These are phyloP conservation scores for Dictyostelium firmibasis DNA, from an alignment of 78 protist genomes.

Conservation along the genomic window DNA sequence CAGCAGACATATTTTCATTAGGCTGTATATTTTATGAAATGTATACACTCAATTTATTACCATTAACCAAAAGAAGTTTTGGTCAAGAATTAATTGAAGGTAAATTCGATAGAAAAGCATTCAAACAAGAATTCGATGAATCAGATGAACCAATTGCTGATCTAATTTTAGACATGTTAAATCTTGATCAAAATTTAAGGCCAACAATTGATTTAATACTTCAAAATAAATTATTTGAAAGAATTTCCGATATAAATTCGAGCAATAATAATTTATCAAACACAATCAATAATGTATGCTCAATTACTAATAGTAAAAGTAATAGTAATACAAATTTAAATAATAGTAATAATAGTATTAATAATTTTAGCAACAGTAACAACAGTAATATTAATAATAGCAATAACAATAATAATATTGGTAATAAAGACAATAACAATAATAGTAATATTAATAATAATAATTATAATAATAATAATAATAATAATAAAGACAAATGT, in stretches of 20 bases:
- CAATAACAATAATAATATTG: too few relatives aligned
- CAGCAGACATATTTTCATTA: slow-evolving; percentile 58
- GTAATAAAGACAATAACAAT: not conserved
- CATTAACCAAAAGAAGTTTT: slow-evolving; percentile 39
- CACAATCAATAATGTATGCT: not conserved
- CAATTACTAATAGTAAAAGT: not conserved
- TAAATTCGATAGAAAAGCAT: slow-evolving; percentile 8
- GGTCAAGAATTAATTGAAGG: slow-evolving; percentile 51
- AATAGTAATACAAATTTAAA: not conserved
- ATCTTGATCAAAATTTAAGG: slow-evolving; percentile 30
- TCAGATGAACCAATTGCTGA: not conserved
- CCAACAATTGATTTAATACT: slow-evolving; percentile 50
- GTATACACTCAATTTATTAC: slow-evolving; percentile 31
- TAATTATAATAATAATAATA: not conserved
- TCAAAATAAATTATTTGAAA: slow-evolving; percentile 46
- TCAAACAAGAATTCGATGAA: slow-evolving; percentile 19
- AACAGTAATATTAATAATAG: too few relatives aligned
- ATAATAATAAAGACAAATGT: not conserved
- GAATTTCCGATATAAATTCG: not conserved
- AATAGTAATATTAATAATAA: not conserved
- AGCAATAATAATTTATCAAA: not conserved
- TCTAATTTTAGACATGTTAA: slow-evolving; percentile 18
- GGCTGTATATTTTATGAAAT: slow-evolving; percentile 67
- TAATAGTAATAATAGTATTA: not conserved
- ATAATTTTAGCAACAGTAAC: not conserved